Percentiles rank a stretch among this genome's conserved stretches.
These are phyloP conservation scores for Bromus sterilis DNA, from an alignment of 176 grass and related monocot species.

Conservation along the genomic window DNA sequence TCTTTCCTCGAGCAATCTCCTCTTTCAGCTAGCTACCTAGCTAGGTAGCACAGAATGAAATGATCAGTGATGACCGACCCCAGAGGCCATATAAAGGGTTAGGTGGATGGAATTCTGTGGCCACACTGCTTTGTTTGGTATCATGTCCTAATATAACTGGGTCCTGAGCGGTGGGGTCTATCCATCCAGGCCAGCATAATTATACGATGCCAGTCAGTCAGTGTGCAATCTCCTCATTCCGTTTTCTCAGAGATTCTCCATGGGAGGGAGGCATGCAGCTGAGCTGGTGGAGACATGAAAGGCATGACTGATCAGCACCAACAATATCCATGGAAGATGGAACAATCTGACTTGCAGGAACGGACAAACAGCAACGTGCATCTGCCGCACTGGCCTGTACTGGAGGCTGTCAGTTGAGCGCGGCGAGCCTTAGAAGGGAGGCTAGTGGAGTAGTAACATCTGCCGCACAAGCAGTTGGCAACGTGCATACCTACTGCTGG, in stretches of 20 bases:
- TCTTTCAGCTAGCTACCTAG: neutral
- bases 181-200: neutral
- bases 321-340: neutral
- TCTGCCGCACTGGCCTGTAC: neutral
- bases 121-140: slow-evolving; percentile 8
- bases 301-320: neutral
- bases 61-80: neutral
- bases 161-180: neutral
- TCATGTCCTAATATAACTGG: neutral
- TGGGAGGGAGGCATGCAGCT: neutral
- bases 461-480: slow-evolving; percentile 13
- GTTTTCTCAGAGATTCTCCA: neutral
- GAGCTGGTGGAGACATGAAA: neutral
- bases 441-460: slow-evolving; percentile 13
- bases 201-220: neutral
- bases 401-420: neutral
- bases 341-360: neutral
- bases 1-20: neutral
- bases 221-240: neutral
- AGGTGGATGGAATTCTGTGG: slow-evolving; percentile 19
- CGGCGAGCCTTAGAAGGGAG: slow-evolving; percentile 11
- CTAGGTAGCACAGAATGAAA: neutral
- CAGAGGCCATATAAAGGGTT: slow-evolving; percentile 14
- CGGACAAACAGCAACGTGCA: too few species aligned
- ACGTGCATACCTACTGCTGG: slow-evolving; percentile 3